Conservation (phyloP, 2,329 filamentous ascomycete genomes). For the Graphiopsis chlorocephala region DNA sequence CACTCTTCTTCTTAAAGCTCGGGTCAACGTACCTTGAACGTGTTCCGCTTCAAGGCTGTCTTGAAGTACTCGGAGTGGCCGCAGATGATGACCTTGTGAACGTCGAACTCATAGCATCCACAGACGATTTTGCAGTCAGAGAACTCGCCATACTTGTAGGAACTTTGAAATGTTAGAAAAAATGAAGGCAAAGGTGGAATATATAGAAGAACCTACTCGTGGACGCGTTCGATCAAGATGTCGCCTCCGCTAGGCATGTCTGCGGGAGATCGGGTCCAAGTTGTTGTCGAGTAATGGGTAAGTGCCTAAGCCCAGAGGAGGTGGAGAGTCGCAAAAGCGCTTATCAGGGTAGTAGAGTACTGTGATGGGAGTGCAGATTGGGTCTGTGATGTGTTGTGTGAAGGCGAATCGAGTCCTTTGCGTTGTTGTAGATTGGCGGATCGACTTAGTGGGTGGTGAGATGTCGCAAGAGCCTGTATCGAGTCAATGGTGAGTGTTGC, state of each 20-base stretch:
- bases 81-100: conserved; percentile 42
- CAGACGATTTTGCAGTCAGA: conserved; percentile 44
- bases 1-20: neutral
- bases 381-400: too few relatives aligned
- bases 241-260: neutral
- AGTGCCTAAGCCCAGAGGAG: neutral
- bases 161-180: neutral
- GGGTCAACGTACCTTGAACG: neutral
- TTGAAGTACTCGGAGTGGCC: conserved; percentile 39
- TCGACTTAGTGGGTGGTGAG: neutral
- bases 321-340: neutral
- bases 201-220: neutral
- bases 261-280: neutral
- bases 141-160: conserved; percentile 23
- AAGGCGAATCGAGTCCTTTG: too few relatives aligned
- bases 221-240: neutral
- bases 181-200: too few relatives aligned
- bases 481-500: neutral
- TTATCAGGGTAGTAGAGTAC: neutral
- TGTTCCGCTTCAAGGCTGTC: conserved; percentile 13
- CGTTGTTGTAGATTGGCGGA: neutral
- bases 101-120: conserved; percentile 39
- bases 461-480: neutral
- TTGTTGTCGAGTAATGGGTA: neutral
- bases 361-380: too few relatives aligned